Conservation (phyloP, 163 green algal species). For the Trebouxia gelatinosa region DNA sequence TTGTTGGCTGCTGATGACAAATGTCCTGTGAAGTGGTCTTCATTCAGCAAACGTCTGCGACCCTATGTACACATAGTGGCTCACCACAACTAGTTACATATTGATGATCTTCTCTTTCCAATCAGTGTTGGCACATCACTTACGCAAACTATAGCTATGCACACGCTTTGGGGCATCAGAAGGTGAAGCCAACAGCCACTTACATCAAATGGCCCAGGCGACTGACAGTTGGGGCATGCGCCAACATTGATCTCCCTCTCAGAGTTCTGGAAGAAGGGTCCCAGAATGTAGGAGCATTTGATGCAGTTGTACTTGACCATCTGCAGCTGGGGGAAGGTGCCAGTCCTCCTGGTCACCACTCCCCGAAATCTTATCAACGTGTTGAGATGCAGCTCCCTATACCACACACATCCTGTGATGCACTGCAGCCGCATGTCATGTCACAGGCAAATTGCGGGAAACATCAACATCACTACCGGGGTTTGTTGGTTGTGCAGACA, state of each 20-base stretch:
- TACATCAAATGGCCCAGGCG: slow-evolving; percentile 89
- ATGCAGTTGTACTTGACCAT: slow-evolving; percentile 88
- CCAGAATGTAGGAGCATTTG: slow-evolving; percentile 84
- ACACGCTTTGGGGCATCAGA: too few species aligned
- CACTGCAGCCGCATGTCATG: not conserved
- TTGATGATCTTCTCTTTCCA: too few species aligned
- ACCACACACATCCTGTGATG: not conserved
- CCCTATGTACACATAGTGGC: too few species aligned
- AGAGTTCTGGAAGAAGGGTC: slow-evolving; percentile 84
- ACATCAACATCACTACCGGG: not conserved
- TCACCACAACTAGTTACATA: too few species aligned
- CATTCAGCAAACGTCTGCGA: too few species aligned
- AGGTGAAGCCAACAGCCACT: not conserved
- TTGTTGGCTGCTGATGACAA: too few species aligned
- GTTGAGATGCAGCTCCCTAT: slow-evolving; percentile 83
- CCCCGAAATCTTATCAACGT: slow-evolving; percentile 85
- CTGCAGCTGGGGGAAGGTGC: slow-evolving; percentile 96
- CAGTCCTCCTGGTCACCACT: slow-evolving; percentile 94
- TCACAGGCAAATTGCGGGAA: not conserved
- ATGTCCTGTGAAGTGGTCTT: too few species aligned
- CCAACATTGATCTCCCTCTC: slow-evolving; percentile 80
- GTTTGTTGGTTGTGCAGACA: not conserved
- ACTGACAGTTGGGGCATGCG: slow-evolving; percentile 83
- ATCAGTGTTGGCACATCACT: too few species aligned
- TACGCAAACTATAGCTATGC: too few species aligned